phyloP scores from a whole-genome alignment of 148 eudicot genomes.

The Talinum fruticosum region DNA sequence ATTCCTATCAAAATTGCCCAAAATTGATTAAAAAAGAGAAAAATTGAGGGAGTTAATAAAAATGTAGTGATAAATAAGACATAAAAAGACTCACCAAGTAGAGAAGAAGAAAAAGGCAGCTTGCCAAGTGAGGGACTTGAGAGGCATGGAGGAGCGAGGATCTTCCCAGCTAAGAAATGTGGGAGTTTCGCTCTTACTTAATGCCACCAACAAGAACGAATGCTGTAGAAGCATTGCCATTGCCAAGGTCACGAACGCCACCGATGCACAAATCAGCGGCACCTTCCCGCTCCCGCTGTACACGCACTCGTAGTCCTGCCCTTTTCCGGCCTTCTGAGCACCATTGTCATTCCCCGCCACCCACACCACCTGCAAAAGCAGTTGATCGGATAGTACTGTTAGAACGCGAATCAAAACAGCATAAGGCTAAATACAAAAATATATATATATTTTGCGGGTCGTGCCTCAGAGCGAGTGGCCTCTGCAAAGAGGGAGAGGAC shows the following conservation, averaged over 20 bases:
- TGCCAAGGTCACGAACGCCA: slow-evolving; percentile 38
- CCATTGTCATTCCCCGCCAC: slow-evolving; percentile 9
- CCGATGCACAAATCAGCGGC: slow-evolving; percentile 41
- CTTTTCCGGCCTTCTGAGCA: not conserved
- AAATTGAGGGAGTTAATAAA: too few species aligned
- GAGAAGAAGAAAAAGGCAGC: slow-evolving; percentile 79
- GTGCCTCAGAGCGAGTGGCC: slow-evolving; percentile 53
- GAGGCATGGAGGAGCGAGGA: slow-evolving; percentile 41
- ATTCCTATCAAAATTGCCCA: not conserved
- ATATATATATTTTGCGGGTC: not conserved
- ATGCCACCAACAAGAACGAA: slow-evolving; percentile 50
- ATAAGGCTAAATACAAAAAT: slow-evolving; percentile 7
- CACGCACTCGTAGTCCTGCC: slow-evolving; percentile 36
- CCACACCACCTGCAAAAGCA: slow-evolving; percentile 36
- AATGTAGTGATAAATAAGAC: not conserved
- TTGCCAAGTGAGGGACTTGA: slow-evolving; percentile 63
- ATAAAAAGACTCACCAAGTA: slow-evolving; percentile 55
- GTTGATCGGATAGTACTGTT: not conserved
- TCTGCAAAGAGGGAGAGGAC: slow-evolving; percentile 53
- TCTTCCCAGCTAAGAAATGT: slow-evolving; percentile 49
- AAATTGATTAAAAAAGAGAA: too few species aligned
- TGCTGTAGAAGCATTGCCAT: slow-evolving; percentile 50
- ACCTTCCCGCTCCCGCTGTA: slow-evolving; percentile 42
- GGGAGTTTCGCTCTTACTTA: slow-evolving; percentile 57
- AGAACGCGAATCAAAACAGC: slow-evolving; percentile 2